These are phyloP conservation scores for peach (Prunus persica) DNA, from an alignment of 306 rosid genomes.

Conservation along the genomic window DNA sequence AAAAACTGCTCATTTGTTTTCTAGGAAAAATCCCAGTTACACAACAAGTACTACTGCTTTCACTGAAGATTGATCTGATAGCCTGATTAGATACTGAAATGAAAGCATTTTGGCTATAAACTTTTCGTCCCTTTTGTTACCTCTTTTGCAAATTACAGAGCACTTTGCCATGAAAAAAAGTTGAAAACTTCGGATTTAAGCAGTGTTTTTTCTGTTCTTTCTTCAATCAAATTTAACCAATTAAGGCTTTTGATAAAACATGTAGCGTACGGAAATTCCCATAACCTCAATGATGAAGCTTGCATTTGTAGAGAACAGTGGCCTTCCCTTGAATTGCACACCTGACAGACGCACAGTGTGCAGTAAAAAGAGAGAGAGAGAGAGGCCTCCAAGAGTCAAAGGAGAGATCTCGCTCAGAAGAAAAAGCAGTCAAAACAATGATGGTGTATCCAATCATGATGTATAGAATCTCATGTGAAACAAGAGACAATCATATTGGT, in stretches of 20 bases:
- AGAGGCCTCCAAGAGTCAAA: slow-evolving; percentile 40
- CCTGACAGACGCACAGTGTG: neutral
- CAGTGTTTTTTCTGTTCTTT: neutral
- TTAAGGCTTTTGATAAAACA: neutral
- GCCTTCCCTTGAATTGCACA: slow-evolving; percentile 8
- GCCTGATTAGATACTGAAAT: slow-evolving; percentile 15
- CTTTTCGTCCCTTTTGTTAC: slow-evolving; percentile 6
- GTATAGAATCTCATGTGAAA: slow-evolving; percentile 52
- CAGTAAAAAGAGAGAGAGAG: slow-evolving; percentile 9
- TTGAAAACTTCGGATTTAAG: slow-evolving; percentile 3
- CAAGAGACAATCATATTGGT: slow-evolving; percentile 41
- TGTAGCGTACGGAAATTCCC: neutral
- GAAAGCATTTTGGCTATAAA: slow-evolving; percentile 28
- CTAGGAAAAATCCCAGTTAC: slow-evolving; percentile 14
- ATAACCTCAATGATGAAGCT: neutral
- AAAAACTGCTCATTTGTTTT: neutral
- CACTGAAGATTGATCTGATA: slow-evolving; percentile 28
- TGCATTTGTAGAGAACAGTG: neutral
- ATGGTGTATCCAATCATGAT: slow-evolving; percentile 61
- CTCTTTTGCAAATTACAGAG: neutral
- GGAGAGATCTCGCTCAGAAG: slow-evolving; percentile 40
- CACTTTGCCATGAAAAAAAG: slow-evolving; percentile 1
- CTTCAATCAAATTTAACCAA: neutral
- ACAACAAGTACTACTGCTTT: slow-evolving; percentile 2
- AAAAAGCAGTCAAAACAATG: slow-evolving; percentile 82